A percentile compares a stretch with the other conserved stretches of the same genome.
Evolutionary conservation across 2,329 filamentous ascomycete species (phyloP).

Genomic region (Fusarium sp.): DNA sequence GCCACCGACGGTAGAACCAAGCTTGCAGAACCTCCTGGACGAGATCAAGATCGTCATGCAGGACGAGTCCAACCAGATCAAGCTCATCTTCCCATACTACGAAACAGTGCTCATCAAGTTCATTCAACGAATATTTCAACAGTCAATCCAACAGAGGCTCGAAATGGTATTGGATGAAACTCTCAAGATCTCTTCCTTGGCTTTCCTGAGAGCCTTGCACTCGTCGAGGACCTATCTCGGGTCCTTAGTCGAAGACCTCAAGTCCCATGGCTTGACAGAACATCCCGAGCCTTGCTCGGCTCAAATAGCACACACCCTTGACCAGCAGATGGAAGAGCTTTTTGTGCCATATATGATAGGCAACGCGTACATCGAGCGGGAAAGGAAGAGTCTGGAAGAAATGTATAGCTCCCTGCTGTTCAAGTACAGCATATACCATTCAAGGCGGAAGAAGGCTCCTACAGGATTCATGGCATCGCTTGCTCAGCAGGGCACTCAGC

Average conservation of each 20-base stretch:
- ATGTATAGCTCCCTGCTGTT: constrained; percentile 92
- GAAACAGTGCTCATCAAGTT: constrained; percentile 95
- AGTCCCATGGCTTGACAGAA: constrained; percentile 93
- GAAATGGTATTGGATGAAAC: constrained; percentile 98
- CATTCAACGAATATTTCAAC: constrained; percentile 94
- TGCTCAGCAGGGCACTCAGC: constrained; percentile 88
- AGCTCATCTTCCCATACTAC: constrained; percentile 94
- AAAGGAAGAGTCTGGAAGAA: constrained; percentile 78
- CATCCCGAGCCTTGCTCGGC: constrained; percentile 92
- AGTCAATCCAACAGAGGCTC: constrained; percentile 94
- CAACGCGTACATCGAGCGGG: constrained; percentile 76
- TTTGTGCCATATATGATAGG: constrained; percentile 78
- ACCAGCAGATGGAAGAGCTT: constrained; percentile 81
- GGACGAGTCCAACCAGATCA: constrained; percentile 97
- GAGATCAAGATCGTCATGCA: constrained; percentile 97
- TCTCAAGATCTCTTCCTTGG: constrained; percentile 87
- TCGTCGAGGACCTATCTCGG: constrained; percentile 91
- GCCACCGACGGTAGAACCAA: constrained; percentile 90
- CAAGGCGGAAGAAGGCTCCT: constrained; percentile 84
- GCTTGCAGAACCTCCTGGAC: constrained; percentile 89
- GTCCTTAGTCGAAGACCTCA: constrained; percentile 88
- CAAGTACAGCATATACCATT: constrained; percentile 97
- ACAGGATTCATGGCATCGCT: constrained; percentile 93
- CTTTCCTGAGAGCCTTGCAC: constrained; percentile 90
- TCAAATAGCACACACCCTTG: constrained; percentile 80